Conservation (phyloP, 2,329 filamentous ascomycete genomes). For the Talaromyces sp. region DNA sequence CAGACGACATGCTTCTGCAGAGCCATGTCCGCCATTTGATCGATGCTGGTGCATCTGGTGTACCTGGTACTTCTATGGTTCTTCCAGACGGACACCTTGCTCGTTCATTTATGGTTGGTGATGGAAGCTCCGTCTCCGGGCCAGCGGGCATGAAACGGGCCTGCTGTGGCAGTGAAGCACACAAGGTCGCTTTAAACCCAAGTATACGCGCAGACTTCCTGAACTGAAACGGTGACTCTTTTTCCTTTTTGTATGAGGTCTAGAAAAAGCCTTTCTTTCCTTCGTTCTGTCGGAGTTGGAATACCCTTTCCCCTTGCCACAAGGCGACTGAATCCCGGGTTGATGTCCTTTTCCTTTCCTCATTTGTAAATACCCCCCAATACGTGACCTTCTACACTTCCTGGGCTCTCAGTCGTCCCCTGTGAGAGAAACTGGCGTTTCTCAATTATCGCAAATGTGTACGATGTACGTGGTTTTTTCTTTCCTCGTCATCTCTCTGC, state of each 20-base stretch:
- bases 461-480: slow-evolving; percentile 30
- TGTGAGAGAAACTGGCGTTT: slow-evolving; percentile 10
- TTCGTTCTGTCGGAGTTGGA: slow-evolving; percentile 23
- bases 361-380: neutral
- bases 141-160: slow-evolving; percentile 44
- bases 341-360: slow-evolving; percentile 22
- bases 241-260: slow-evolving; percentile 28
- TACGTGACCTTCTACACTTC: neutral
- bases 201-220: slow-evolving; percentile 35
- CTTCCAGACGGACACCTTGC: slow-evolving; percentile 36
- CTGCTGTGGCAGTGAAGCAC: slow-evolving; percentile 44
- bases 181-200: slow-evolving; percentile 40
- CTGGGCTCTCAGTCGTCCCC: slow-evolving; percentile 25
- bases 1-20: slow-evolving; percentile 42
- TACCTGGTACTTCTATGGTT: slow-evolving; percentile 29
- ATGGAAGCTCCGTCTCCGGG: slow-evolving; percentile 33
- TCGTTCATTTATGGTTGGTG: slow-evolving; percentile 35
- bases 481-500: slow-evolving; percentile 25
- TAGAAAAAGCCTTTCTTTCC: slow-evolving; percentile 34
- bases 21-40: slow-evolving; percentile 44
- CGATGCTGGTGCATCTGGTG: slow-evolving; percentile 27
- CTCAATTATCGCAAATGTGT: slow-evolving; percentile 22
- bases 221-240: slow-evolving; percentile 19
- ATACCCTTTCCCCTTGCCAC: slow-evolving; percentile 29
- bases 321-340: slow-evolving; percentile 28